Conservation (phyloP, 257 asterid genomes). For the Phtheirospermum japonicum region DNA sequence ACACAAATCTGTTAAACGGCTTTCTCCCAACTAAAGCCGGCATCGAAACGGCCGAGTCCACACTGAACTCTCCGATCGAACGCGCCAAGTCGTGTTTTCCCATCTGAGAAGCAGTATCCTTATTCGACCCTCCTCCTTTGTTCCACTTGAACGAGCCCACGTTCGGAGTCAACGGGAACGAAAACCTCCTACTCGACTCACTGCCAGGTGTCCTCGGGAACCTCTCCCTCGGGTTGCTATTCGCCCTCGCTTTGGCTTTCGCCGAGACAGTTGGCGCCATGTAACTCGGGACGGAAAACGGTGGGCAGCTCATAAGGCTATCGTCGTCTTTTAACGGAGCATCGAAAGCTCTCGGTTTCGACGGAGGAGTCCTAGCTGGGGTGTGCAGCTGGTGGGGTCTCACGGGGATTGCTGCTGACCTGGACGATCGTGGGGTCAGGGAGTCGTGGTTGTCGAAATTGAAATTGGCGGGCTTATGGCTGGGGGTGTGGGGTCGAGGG, state of each 20-base stretch:
- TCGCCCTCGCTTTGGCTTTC: constrained; percentile 66
- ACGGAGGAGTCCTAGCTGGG: constrained; percentile 49
- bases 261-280: constrained; percentile 91
- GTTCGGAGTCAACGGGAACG: constrained; percentile 74
- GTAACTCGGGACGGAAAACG: constrained; percentile 77
- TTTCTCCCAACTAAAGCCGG: constrained; percentile 70
- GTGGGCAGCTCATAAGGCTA: constrained; percentile 91
- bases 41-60: constrained; percentile 74
- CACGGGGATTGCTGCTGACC: constrained; percentile 58
- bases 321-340: constrained; percentile 69
- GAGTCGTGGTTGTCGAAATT: constrained; percentile 49
- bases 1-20: constrained; percentile 93
- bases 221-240: constrained; percentile 81
- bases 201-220: constrained; percentile 58
- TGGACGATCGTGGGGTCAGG: constrained; percentile 69
- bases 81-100: constrained; percentile 51
- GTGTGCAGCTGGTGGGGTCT: constrained; percentile 58
- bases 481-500: constrained; percentile 39
- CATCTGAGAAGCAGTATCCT: constrained; percentile 48
- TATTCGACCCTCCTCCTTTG: constrained; percentile 61
- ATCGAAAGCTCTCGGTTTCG: constrained; percentile 46
- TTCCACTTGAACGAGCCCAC: constrained; percentile 64
- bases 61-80: constrained; percentile 51
- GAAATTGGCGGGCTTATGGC: constrained; percentile 32
- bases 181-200: constrained; percentile 71